Conservation (phyloP, 2,329 filamentous ascomycete genomes). For the Westerdykella sp. region DNA sequence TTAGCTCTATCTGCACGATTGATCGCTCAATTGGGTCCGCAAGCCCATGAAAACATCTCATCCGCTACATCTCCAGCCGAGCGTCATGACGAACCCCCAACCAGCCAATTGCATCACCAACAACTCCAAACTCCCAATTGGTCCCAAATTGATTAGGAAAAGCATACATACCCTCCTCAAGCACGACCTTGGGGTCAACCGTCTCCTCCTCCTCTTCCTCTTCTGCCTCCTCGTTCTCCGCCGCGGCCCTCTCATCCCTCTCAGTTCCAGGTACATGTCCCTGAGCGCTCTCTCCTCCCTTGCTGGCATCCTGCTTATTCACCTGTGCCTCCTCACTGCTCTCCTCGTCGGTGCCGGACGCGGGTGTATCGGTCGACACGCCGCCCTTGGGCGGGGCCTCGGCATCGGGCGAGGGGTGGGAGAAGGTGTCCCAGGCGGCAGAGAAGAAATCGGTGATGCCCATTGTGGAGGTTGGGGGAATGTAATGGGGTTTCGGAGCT, state of each 20-base stretch:
- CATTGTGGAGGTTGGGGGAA: constrained; percentile 42
- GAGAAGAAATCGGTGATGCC: constrained; percentile 59
- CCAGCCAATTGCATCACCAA: background rate
- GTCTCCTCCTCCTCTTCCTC: constrained; percentile 79
- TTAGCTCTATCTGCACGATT: constrained; percentile 9
- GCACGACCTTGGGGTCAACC: constrained; percentile 76
- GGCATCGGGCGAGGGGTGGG: constrained; percentile 41
- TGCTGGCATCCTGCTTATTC: constrained; percentile 39
- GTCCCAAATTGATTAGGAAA: constrained; percentile 1
- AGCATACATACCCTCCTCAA: constrained; percentile 78
- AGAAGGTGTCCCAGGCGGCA: constrained; percentile 59
- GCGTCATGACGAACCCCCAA: background rate
- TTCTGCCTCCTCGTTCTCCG: constrained; percentile 65
- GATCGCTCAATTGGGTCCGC: background rate
- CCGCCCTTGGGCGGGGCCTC: constrained; percentile 43
- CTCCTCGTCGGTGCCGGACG: constrained; percentile 41
- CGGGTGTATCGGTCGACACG: constrained; percentile 33
- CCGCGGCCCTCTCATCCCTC: constrained; percentile 56
- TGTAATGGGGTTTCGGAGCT: constrained; percentile 11
- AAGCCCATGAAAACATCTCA: too few relatives aligned
- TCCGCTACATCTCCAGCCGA: too few relatives aligned
- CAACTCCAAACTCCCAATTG: background rate
- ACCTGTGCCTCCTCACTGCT: constrained; percentile 37
- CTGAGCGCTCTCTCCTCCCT: constrained; percentile 40
- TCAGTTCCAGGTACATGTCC: constrained; percentile 49